Evolutionary conservation across 345 rosid species (phyloP), one percentile per base, ranked within the genome.

Genomic region (Corchorus capsularis): DNA sequence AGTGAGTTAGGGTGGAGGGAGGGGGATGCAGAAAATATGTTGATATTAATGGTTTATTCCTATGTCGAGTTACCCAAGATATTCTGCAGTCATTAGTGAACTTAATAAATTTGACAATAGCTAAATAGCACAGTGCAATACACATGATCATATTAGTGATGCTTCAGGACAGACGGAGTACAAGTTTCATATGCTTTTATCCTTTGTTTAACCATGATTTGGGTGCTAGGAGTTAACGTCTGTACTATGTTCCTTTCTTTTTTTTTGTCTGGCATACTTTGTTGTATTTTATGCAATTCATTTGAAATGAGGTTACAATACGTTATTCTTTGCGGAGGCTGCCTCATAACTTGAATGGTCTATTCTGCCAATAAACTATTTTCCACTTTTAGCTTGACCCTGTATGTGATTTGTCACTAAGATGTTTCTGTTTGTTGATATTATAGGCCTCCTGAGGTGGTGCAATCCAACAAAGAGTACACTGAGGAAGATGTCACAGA

Each of bases 401-500:
- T 55, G 3, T 15, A 27, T 75, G n/a, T 62, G 63, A 16, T 39
- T n/a, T 50, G 49, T 69, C 69, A 52, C 43, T 47, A 52, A 39
- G 43, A 17, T 39, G 13, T 53, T 64, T 63, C 52, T 37, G 17
- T 46, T 55, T 47, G 47, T 77, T 82, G 77, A 52, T 3, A 61
- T 76, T 73, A 39, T 39, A 93, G 98, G 87, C 94, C 97, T 16
- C 62, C 83, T 27, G 88, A 92, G 85, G 87, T 96, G 59, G 69
- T 96, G 80, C 73, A 87, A 52, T 96, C 96, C 39, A 86, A 82
- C 83, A 92, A 80, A 77, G 99, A 93, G 81, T 92, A 92, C 79
- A 89, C 96, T 4, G 99, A 93, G 85, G 99, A 93, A 13, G 97
- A 93, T 74, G 89, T 93, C n/a, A 93, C 97, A 0, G 87, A 89